These are phyloP conservation scores for Phytophthora nicotianae DNA, from an alignment of 352 stramenopile genomes.

Conservation along the genomic window DNA sequence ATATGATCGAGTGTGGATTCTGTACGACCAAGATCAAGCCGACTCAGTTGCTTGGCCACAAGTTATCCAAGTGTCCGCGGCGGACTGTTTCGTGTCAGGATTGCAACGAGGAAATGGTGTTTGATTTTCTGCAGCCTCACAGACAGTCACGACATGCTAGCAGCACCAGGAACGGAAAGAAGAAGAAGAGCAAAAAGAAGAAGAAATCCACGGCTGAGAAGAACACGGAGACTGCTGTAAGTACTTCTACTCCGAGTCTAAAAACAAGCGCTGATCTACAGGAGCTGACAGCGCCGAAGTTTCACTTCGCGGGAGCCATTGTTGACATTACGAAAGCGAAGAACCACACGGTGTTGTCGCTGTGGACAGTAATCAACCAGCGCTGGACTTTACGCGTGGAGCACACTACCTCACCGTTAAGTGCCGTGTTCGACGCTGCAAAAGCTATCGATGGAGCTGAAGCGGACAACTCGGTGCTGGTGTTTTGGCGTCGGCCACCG, in stretches of 20 bases:
- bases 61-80: slow-evolving; percentile 39
- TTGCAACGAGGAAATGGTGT: slow-evolving; percentile 34
- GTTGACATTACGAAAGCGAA: slow-evolving; percentile 30
- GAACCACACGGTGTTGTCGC: slow-evolving; percentile 28
- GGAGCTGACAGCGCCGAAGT: slow-evolving; percentile 24
- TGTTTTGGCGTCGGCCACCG: slow-evolving; percentile 37
- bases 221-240: neutral
- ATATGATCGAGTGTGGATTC: slow-evolving; percentile 33
- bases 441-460: slow-evolving; percentile 18
- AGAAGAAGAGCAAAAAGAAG: slow-evolving; percentile 16
- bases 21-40: slow-evolving; percentile 35
- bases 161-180: slow-evolving; percentile 14
- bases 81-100: slow-evolving; percentile 30
- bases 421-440: slow-evolving; percentile 1
- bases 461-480: slow-evolving; percentile 28
- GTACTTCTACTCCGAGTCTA: neutral
- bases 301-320: slow-evolving; percentile 32
- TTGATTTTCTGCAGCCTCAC: slow-evolving; percentile 34
- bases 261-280: slow-evolving; percentile 4
- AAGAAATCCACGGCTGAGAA: slow-evolving; percentile 1
- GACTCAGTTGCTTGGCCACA: slow-evolving; percentile 37
- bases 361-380: slow-evolving; percentile 25
- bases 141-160: slow-evolving; percentile 17
- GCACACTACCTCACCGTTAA: slow-evolving; percentile 5
- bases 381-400: slow-evolving; percentile 34